phyloP scores from a whole-genome alignment of 2,329 filamentous ascomycete species.

The Furcasterigmium sp. region DNA sequence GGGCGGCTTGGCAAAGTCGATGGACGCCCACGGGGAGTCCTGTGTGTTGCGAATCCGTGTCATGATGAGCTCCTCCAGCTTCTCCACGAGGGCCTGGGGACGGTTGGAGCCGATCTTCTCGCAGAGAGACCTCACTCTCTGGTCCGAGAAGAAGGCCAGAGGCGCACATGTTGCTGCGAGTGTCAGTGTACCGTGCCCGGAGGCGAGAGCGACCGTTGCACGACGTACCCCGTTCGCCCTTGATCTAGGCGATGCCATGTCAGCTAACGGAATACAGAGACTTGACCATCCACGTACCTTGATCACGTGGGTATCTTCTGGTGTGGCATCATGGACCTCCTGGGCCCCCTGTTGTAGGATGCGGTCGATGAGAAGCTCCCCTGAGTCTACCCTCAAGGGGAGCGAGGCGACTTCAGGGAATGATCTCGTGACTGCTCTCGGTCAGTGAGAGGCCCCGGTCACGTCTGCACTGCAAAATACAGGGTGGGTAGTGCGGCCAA shows the following conservation, averaged over 20 bases:
- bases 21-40: not conserved
- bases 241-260: too few species aligned
- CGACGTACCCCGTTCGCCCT: not conserved
- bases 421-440: not conserved
- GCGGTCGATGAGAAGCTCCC: constrained; percentile 1
- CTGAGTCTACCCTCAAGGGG: not conserved
- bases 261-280: too few species aligned
- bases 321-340: not conserved
- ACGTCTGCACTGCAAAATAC: too few species aligned
- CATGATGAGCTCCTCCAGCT: constrained; percentile 9
- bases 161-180: too few species aligned
- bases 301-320: not conserved
- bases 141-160: constrained; percentile 28
- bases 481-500: not conserved
- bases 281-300: not conserved
- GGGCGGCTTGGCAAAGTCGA: constrained; percentile 1
- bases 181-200: too few species aligned
- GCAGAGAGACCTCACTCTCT: constrained; percentile 20
- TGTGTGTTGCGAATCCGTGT: not conserved
- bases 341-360: not conserved
- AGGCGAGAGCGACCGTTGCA: too few species aligned
- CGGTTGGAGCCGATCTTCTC: constrained; percentile 10
- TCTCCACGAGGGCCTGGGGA: constrained; percentile 10
- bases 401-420: not conserved
- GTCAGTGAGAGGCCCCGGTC: too few species aligned